Evolutionary conservation across 768 basidiomycete species (phyloP), one percentile per base, ranked within the genome.

Genomic region (Saitozyma podzolica): DNA sequence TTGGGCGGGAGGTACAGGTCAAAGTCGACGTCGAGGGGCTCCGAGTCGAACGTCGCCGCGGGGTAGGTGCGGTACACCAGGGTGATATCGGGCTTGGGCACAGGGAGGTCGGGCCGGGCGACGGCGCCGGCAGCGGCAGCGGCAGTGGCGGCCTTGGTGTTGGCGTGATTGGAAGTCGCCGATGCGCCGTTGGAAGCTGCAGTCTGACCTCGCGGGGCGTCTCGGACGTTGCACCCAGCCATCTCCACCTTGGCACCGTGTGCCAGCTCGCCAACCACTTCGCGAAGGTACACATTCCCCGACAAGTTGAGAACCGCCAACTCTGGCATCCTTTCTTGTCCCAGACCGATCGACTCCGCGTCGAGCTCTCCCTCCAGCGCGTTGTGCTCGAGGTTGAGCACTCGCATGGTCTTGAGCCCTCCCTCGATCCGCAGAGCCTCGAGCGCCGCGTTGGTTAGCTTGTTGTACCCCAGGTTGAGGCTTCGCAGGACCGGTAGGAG

Each of bases 41-140:
- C 68, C 10, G 71, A 72, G 41, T 75, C 71, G 59, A 75, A 75
- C 7, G 74, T 75, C 8, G 71, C 74, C 8, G 74, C 74, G 6
- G 74, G 74, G 29, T 55, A 58, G 10, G 65, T 73, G 17, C 66
- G 58, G 54, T 70, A 76, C 0, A 64, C 61, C 4, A 70, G 14
- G 2, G 70, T 70, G 29, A 68, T n/a, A 40, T 64, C 61, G 10
- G 74, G 67, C 29, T 66, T 60, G 9, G 69, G 67, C 0, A 68
- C 55, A 13, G 40, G 41, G 14, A 56, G 16, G 11, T 42, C 40
- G 13, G 41, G 17, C 40, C 14, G n/a, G 11, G 40, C n/a, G 14
- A 9, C 55, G 8, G 40, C 37, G 19, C 17, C 13, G 14, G 37
- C 5, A 14, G 47, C 53, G 19, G 49, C 53, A 16, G 48, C 4